Base-by-base conservation (phyloP, 2,329 filamentous ascomycete species). In the Monilinia vaccinii-corymbosi region DNA sequence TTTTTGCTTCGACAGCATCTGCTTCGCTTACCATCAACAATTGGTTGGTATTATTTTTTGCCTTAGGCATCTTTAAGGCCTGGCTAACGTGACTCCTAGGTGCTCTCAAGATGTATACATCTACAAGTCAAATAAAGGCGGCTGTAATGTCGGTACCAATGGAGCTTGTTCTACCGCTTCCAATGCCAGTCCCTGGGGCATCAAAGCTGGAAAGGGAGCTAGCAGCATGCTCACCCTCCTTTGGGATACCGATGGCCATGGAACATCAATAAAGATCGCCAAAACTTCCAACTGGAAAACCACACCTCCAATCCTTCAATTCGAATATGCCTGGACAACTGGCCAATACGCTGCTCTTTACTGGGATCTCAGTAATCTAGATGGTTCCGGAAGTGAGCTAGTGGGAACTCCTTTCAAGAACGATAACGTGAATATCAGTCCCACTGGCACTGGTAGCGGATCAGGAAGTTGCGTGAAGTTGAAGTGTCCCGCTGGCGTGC, bases 321-420 rank as follows among this genome's bases (percentile, higher is more conserved):
- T 58, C 28, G 59, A 61, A 52, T 61, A 61, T 49, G 5, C 55
- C 25, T 58, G 53, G 52, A 51, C 45, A 18, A 58, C 45, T 31
- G 57, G 57, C 16, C 4, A 44, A 23, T 59, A 59, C n/a, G 23
- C 45, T 46, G 18, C 11, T 9, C 59, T 61, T n/a, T 61, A 51
- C 28, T 61, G 59, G 59, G 59, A 61, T 21, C 53, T 61, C 13
- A 58, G 53, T 16, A 55, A 61, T 46, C 31, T 61, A 16, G 59
- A 61, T 40, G 59, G 59, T 13, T 28, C 52, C 18, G 59, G 59
- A 25, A 21, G 36, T 25, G 59, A 55, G 21, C 45, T 61, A n/a
- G 59, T 58, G 2, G 59, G 59, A n/a, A 45, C 46, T 16, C 59
- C 59, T 38, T 61, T 61, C 59, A 40, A 28, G 21, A 23, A 40